Evolutionary conservation across 2,329 filamentous ascomycete species (phyloP), one percentile per base, ranked within the genome.

Genomic region (Stachybotrys elegans): DNA sequence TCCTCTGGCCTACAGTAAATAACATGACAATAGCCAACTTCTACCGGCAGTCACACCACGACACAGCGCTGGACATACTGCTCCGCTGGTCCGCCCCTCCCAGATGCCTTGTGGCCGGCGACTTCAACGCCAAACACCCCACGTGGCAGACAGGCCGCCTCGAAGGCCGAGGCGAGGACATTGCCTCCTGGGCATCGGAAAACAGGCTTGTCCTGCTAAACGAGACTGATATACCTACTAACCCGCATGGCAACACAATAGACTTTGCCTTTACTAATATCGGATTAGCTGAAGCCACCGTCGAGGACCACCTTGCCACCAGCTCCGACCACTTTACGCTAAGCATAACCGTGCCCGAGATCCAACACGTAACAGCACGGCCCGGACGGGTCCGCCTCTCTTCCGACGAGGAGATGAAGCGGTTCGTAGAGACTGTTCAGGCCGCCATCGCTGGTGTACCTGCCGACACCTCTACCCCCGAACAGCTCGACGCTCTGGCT

Each of bases 121-220:
- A 52, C 45, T 51, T 52, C 40, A 52, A 53, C 40, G 47, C 47
- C n/a, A 40, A 45, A 42, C 45, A 51, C 29, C 35, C 27, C 19
- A 35, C 35, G 21, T 53, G 46, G 51, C 45, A 53, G 31, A 45
- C 42, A 14, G 48, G 43, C 20, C 42, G 17, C 11, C 21, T 27
- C 12, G 25, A 22, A 16, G 43, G 44, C 22, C 23, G 43, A 6
- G 45, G 50, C n/a, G 6, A 42, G 20, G 43, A 48, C 9, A 49
- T 51, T 25, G 49, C 44, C 27, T 19, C 41, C 20, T 49, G 45
- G 45, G 45, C 34, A 31, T 43, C 36, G 5, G 46, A 44, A 19
- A 47, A 46, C 31, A 40, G 40, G 13, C 42, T 48, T 5, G 32
- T 19, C 23, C 45, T 52, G 4, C 36, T 48, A n/a, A 52, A 50